Percentiles rank a stretch among this genome's conserved stretches.
Conservation (phyloP, 2,329 filamentous ascomycete genomes). For the Diaporthe citri region DNA sequence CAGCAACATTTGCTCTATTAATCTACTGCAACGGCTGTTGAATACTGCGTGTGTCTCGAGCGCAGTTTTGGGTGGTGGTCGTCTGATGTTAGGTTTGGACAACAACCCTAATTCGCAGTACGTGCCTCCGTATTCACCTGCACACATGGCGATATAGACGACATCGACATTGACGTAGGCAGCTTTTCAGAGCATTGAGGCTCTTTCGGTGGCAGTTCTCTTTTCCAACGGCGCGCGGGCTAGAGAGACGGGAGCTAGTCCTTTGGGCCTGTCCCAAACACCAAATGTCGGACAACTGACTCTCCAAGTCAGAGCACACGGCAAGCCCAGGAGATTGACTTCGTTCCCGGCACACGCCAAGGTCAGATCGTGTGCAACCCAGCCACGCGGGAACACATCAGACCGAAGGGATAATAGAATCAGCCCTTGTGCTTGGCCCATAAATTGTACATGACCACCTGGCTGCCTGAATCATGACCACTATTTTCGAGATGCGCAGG, state of each 20-base stretch:
- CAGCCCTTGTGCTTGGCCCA: slow-evolving; percentile 5
- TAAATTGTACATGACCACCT: neutral
- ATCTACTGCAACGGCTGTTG: neutral
- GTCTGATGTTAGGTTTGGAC: neutral
- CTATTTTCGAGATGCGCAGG: neutral
- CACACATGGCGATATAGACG: neutral
- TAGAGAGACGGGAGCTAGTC: slow-evolving; percentile 1
- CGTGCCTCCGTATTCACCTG: neutral
- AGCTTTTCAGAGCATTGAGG: neutral
- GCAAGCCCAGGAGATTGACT: slow-evolving; percentile 14
- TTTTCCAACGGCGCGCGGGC: slow-evolving; percentile 3
- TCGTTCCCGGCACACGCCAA: slow-evolving; percentile 24
- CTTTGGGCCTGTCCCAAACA: slow-evolving; percentile 15
- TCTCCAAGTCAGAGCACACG: slow-evolving; percentile 23
- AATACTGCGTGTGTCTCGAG: neutral
- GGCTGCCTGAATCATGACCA: neutral
- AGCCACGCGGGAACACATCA: slow-evolving; percentile 24
- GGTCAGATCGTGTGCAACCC: slow-evolving; percentile 15
- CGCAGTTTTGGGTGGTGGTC: neutral
- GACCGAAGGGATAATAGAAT: slow-evolving; percentile 16
- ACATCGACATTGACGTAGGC: neutral
- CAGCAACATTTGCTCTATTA: neutral
- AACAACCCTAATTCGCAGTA: neutral
- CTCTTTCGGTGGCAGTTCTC: neutral
- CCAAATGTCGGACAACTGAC: slow-evolving; percentile 25